Evolutionary conservation across 306 rosid genomes (phyloP).

Genomic region (apple (Malus domestica)): ASM211411v1 NC_041796.1:1747001-1747500

Average conservation of each 20-base stretch:
- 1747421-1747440: neutral
- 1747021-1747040: neutral
- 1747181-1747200: conserved; percentile 79
- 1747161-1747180: conserved; percentile 76
- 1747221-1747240: conserved; percentile 62
- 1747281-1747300: neutral
- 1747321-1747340: conserved; percentile 2
- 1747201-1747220: conserved; percentile 43
- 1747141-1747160: conserved; percentile 21
- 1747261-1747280: conserved; percentile 3
- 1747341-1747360: conserved; percentile 1
- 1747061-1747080: neutral
- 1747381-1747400: neutral
- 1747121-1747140: conserved; percentile 6
- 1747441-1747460: neutral
- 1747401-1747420: neutral
- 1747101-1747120: conserved; percentile 37
- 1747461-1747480: neutral
- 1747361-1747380: neutral
- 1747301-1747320: neutral
- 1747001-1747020: conserved; percentile 20
- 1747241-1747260: conserved; percentile 27
- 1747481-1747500: neutral
- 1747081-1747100: conserved; percentile 24
- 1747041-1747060: neutral